These are phyloP conservation scores for Boletus huronensis DNA, from an alignment of 768 basidiomycete genomes.

Conservation along the genomic window DNA sequence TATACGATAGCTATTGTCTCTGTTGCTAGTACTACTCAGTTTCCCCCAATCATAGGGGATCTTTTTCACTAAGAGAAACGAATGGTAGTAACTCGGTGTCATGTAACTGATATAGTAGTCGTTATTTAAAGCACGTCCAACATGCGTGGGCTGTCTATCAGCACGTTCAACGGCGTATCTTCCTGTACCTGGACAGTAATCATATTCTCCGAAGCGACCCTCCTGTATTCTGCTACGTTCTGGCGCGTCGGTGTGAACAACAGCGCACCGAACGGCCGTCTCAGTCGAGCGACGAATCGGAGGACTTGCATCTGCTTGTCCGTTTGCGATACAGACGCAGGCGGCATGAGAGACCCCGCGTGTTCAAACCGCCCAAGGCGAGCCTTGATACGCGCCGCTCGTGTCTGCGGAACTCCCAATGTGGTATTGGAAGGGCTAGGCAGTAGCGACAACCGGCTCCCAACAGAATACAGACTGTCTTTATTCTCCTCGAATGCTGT, in stretches of 20 bases:
- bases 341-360: neutral
- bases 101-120: too few species aligned
- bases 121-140: constrained; percentile 10
- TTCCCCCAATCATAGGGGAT: too few species aligned
- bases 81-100: too few species aligned
- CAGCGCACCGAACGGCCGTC: constrained; percentile 5
- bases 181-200: constrained; percentile 9
- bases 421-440: neutral
- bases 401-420: neutral
- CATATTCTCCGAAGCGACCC: constrained; percentile 11
- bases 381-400: neutral
- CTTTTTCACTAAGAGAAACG: too few species aligned
- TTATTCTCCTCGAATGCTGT: neutral
- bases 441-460: neutral
- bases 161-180: neutral
- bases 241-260: constrained; percentile 1
- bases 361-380: neutral
- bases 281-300: neutral
- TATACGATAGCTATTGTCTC: too few species aligned
- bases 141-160: neutral
- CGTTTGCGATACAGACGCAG: neutral
- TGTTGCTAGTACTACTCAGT: too few species aligned
- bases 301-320: neutral
- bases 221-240: neutral
- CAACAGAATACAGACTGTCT: neutral